These are phyloP conservation scores for Cetradonia linearis DNA, from an alignment of 495 filamentous ascomycete genomes.

Conservation along the genomic window DNA sequence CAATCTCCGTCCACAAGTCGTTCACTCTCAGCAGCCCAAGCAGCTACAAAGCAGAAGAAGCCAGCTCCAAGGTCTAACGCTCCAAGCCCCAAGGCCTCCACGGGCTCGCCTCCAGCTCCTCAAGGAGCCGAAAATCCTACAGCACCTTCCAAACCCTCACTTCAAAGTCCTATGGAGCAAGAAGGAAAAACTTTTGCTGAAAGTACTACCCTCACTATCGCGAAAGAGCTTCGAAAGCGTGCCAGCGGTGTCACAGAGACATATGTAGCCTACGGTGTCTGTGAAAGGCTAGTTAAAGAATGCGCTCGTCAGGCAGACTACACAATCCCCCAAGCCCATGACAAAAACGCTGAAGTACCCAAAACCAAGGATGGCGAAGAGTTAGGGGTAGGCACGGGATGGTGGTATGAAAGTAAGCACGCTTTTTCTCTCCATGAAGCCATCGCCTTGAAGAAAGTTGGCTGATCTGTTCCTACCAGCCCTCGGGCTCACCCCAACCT, in stretches of 20 bases:
- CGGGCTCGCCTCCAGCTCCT: background rate
- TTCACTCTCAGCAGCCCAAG: constrained; percentile 2
- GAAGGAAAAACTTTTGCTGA: background rate
- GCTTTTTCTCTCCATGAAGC: background rate
- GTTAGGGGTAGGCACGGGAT: constrained; percentile 60
- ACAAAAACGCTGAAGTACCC: constrained; percentile 46
- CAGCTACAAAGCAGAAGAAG: background rate
- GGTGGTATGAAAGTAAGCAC: constrained; percentile 73
- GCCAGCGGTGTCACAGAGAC: constrained; percentile 43
- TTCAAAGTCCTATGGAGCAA: background rate
- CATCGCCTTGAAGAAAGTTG: too few relatives aligned
- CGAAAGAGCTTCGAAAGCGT: constrained; percentile 21
- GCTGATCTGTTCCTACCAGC: too few relatives aligned
- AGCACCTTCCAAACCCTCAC: background rate
- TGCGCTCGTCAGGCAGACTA: constrained; percentile 72
- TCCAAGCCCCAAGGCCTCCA: background rate
- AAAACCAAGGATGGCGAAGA: constrained; percentile 64
- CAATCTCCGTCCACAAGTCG: constrained; percentile 8
- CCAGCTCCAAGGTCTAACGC: background rate
- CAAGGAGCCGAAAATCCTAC: background rate
- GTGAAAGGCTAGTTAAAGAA: constrained; percentile 65
- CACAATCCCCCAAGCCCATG: constrained; percentile 46
- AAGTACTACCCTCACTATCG: constrained; percentile 14
- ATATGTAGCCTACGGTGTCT: constrained; percentile 67
- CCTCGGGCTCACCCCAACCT: constrained; percentile 65